A percentile compares a stretch with the other conserved stretches of the same genome.
Conservation (phyloP, 2,329 filamentous ascomycete species). For the Fusarium sp. region DNA sequence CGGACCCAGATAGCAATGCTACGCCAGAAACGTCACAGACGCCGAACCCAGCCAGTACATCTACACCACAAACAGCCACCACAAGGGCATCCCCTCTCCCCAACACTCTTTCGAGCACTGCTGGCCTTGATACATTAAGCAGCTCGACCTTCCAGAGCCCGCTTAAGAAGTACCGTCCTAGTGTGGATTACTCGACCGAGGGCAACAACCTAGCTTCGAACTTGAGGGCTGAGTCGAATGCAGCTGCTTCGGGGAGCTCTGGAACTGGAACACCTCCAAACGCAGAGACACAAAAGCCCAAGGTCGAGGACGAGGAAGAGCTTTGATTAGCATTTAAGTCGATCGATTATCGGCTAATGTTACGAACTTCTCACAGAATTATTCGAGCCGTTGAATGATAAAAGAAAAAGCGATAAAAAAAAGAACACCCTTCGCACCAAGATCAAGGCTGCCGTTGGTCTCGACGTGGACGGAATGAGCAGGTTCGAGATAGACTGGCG, state of each 20-base stretch:
- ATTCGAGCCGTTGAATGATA: conserved; percentile 8
- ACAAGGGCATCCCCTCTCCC: conserved; percentile 29
- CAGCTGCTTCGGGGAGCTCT: conserved; percentile 44
- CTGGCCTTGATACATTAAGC: conserved; percentile 46
- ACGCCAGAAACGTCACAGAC: conserved; percentile 50
- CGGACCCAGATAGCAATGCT: conserved; percentile 67
- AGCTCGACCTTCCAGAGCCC: conserved; percentile 71
- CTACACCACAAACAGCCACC: conserved; percentile 37
- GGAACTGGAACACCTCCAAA: conserved; percentile 38
- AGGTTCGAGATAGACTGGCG: conserved; percentile 35
- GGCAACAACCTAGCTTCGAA: conserved; percentile 44
- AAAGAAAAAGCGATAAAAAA: conserved; percentile 22
- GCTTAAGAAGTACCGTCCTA: conserved; percentile 79
- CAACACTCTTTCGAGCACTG: conserved; percentile 24
- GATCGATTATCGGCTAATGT: conserved; percentile 5
- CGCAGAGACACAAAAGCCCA: conserved; percentile 39
- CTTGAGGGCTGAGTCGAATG: conserved; percentile 51
- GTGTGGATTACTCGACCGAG: conserved; percentile 51
- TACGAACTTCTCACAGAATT: background rate
- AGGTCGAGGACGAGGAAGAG: conserved; percentile 54
- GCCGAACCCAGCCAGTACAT: conserved; percentile 60
- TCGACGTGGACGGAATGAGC: conserved; percentile 23
- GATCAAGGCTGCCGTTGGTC: conserved; percentile 21
- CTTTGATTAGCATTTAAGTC: conserved; percentile 45
- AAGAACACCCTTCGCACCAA: conserved; percentile 3